These are phyloP conservation scores for Periconia sp. DNA, from an alignment of 2,329 filamentous ascomycete species.

Conservation along the genomic window DNA sequence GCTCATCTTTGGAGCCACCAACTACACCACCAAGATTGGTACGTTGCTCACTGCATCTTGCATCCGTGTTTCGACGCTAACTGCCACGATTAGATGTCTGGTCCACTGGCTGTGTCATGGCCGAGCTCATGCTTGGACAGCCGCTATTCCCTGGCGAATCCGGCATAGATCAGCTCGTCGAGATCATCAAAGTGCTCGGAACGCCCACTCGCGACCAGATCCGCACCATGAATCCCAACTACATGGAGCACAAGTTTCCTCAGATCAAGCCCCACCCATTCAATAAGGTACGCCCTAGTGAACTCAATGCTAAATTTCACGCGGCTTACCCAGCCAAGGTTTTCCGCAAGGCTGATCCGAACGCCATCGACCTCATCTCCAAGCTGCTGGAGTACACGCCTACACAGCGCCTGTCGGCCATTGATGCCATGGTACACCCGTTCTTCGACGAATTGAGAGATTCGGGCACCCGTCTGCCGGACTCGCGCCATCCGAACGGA, in stretches of 20 bases:
- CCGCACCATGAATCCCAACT: slow-evolving; percentile 99
- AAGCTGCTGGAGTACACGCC: slow-evolving; percentile 95
- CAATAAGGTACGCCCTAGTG: slow-evolving; percentile 70
- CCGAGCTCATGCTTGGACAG: slow-evolving; percentile 97
- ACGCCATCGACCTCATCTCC: slow-evolving; percentile 94
- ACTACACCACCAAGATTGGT: slow-evolving; percentile 99
- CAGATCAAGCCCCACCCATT: slow-evolving; percentile 99
- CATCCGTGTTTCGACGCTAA: slow-evolving; percentile 24
- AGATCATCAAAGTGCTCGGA: slow-evolving; percentile 98
- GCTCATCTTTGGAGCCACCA: slow-evolving; percentile 97
- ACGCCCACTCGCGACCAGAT: slow-evolving; percentile 98
- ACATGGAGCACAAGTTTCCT: slow-evolving; percentile 99
- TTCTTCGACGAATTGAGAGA: slow-evolving; percentile 98
- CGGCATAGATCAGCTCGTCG: slow-evolving; percentile 96
- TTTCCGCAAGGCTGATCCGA: slow-evolving; percentile 92
- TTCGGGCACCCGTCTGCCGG: slow-evolving; percentile 86
- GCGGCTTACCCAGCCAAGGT: slow-evolving; percentile 60
- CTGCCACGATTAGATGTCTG: slow-evolving; percentile 76
- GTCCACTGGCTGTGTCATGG: slow-evolving; percentile 99
- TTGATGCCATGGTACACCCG: slow-evolving; percentile 97
- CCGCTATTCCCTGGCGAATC: slow-evolving; percentile 98
- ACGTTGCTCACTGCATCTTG: slow-evolving; percentile 52
- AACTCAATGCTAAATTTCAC: slow-evolving; percentile 1
- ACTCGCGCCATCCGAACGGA: slow-evolving; percentile 88
- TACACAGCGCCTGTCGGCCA: slow-evolving; percentile 88